Base-by-base conservation (phyloP, 345 rosid genomes). In the Anastatica hierochuntica region DNA sequence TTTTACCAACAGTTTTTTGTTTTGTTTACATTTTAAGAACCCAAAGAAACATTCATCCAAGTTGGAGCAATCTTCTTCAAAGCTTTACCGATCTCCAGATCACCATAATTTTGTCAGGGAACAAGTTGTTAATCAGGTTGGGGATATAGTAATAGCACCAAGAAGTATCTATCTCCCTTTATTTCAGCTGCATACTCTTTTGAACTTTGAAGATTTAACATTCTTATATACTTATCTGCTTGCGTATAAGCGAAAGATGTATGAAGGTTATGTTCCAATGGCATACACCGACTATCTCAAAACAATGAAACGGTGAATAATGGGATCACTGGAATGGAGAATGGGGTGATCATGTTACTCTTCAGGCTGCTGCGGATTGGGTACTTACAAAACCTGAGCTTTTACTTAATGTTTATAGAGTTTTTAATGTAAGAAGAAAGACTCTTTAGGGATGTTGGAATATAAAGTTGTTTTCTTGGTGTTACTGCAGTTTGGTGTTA, bases 41-140 rank as follows among this genome's bases (percentile, higher is more conserved):
- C 97, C 99, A 94, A 97, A 55, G 88, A 94, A 66, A 90, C 85
- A 63, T 85, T 94, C 67, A 64, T 83, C 87, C 58, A n/a, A n/a
- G n/a, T n/a, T n/a, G n/a, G n/a, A n/a, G n/a, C 94, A 89, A 72
- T 85, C 62, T 92, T 92, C 73, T 92, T 92, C 98, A 92, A 88
- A 85, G 73, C 84, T 90, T 30, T 90, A 85, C 58, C 84, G 81
- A 36, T 76, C 97, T 53, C 42, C 87, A 41, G 88, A 85, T 20
- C 76, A 81, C 61, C 95, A 85, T 71, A 76, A 63, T 43, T 56
- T 55, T 78, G 88, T 85, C 62, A 81, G 97, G 55, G 76, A 81
- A 40, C 84, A 74, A 70, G 65, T 90, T 58, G 68, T 79, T 48
- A 52, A 67, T 68, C 95, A 85, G 88, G 95, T 89, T 37, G n/a